phyloP scores from a whole-genome alignment of 345 rosid species.

The Gossypium mustelinum region DNA sequence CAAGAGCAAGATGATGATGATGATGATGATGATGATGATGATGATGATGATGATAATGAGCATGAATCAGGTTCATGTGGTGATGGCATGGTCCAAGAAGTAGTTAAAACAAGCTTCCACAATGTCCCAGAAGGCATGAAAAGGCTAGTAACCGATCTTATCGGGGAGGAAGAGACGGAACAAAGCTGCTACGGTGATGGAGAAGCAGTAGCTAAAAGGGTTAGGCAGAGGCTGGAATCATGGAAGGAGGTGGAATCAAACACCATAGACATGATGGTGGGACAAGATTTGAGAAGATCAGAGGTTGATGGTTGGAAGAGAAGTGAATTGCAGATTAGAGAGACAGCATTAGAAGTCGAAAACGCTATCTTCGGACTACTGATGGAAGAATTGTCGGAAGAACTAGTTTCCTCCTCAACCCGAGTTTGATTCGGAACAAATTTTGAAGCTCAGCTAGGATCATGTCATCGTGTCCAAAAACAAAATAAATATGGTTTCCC shows the following conservation, averaged over 20 bases:
- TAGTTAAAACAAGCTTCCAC: conserved; percentile 28
- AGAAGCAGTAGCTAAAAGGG: conserved; percentile 42
- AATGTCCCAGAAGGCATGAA: conserved; percentile 49
- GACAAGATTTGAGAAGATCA: conserved; percentile 47
- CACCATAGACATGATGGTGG: conserved; percentile 93
- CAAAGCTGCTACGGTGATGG: conserved; percentile 6
- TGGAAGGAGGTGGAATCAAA: conserved; percentile 79
- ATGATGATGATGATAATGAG: conserved; percentile 23
- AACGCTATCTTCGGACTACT: conserved; percentile 40
- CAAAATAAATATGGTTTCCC: neutral
- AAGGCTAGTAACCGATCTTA: conserved; percentile 59
- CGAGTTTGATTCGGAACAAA: neutral
- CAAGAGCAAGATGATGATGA: conserved; percentile 37
- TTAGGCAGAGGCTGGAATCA: conserved; percentile 53
- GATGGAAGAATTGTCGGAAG: conserved; percentile 53
- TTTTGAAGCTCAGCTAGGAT: neutral
- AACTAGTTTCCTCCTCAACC: conserved; percentile 30
- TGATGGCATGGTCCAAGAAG: conserved; percentile 25
- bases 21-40: conserved; percentile 20
- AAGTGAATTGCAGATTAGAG: conserved; percentile 35
- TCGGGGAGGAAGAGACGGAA: conserved; percentile 47
- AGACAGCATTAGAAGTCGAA: conserved; percentile 52
- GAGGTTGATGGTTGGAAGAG: conserved; percentile 46
- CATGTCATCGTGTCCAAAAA: neutral
- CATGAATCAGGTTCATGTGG: conserved; percentile 19